Evolutionary conservation across 1,284 basidiomycete genomes (phyloP), one percentile per base, ranked within the genome.

Genomic region (Cerrena zonata): DNA sequence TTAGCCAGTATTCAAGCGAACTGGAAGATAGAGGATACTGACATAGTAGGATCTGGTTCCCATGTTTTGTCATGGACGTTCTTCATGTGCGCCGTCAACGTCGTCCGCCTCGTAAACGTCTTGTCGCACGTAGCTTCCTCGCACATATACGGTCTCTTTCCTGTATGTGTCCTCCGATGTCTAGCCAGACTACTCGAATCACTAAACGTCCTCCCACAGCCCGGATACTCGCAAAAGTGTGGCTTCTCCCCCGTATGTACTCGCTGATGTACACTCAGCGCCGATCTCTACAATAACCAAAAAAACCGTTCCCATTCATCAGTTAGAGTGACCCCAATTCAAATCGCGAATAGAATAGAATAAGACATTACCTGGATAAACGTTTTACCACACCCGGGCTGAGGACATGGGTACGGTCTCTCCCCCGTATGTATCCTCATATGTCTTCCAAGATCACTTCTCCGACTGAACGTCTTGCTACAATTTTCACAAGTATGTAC

Each of bases 211-310:
- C 85, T 89, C 41, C 77, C 79, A 64, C 91, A 94, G 4, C 82
- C 86, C 11, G 87, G 86, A 63, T 89, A 90, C 68, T 90, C 87
- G 69, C 91, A 94, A 53, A 77, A 80, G 67, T 93, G 90, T 2
- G 91, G 91, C 63, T 89, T 89, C 72, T 94, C 91, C 45, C 91
- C 91, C 4, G 90, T 91, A 63, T 94, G 91, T 7, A 91, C 88
- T 36, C 91, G 84, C 49, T 80, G 76, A 65, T 94, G 91, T 3
- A 94, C 91, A 46, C 89, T 88, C 51, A 94, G 70, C 21, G 91
- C 91, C 4, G 89, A 91, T 49, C 87, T 80, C 89, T 91, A 62
- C 46, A 56, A 49, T 56, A 55, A 52, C 56, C 50, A 53, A 34
- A 34, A 34, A 25, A 30, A 37, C 46, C 27, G n/a, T n/a, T 38